Conservation (phyloP, 768 basidiomycete species). For the Pisolithus tinctorius region DNA sequence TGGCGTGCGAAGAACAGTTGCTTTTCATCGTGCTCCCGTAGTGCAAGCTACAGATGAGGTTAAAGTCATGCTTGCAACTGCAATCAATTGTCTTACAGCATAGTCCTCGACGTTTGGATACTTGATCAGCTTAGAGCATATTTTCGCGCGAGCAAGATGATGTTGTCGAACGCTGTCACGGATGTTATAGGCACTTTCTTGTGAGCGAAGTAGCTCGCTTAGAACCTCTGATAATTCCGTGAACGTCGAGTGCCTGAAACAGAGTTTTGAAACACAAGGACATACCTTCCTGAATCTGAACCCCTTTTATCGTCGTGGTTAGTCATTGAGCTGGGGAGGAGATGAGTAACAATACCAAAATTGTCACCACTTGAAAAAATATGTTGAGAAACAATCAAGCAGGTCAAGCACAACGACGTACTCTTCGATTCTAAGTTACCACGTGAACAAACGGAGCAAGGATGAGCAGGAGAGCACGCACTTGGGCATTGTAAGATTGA, state of each 20-base stretch:
- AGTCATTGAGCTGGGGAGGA: background rate
- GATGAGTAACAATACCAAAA: conserved; percentile 45
- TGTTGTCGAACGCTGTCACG: conserved; percentile 58
- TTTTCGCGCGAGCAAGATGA: conserved; percentile 62
- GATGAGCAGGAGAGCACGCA: conserved; percentile 26
- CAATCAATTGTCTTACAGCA: conserved; percentile 35
- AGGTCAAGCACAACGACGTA: conserved; percentile 25
- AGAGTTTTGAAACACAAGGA: background rate
- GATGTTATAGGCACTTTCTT: conserved; percentile 74
- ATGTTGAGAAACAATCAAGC: conserved; percentile 1
- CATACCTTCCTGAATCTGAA: conserved; percentile 74
- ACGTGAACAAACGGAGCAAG: conserved; percentile 5
- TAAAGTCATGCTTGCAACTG: background rate
- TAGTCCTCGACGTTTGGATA: conserved; percentile 79
- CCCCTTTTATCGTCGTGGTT: conserved; percentile 38
- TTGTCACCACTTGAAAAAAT: conserved; percentile 56
- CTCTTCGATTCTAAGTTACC: conserved; percentile 57
- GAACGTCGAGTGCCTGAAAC: background rate
- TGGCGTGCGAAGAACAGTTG: conserved; percentile 69
- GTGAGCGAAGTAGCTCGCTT: conserved; percentile 68
- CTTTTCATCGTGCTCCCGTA: conserved; percentile 74
- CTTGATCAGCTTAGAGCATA: conserved; percentile 74
- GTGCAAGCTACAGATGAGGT: conserved; percentile 44
- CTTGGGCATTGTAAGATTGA: conserved; percentile 76
- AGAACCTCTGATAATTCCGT: conserved; percentile 50